phyloP scores from a whole-genome alignment of 2,329 filamentous ascomycete genomes.

The Pseudohalonectria lignicola region DNA sequence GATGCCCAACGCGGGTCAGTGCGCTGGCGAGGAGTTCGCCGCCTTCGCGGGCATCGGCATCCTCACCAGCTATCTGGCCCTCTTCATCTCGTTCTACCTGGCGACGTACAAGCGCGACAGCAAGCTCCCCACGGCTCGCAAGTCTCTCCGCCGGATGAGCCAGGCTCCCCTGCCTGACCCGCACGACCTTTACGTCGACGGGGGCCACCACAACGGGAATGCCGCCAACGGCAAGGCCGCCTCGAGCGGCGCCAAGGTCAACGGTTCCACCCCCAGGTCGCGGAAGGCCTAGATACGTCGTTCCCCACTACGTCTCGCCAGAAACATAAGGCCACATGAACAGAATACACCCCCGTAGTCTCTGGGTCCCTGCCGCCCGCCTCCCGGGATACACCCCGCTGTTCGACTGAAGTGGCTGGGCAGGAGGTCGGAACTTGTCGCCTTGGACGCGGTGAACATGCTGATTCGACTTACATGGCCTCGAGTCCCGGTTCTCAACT shows the following conservation, averaged over 20 bases:
- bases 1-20: slow-evolving; percentile 75
- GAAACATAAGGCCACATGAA: too few species aligned
- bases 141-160: slow-evolving; percentile 57
- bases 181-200: slow-evolving; percentile 57
- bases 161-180: slow-evolving; percentile 68
- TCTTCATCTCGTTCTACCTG: slow-evolving; percentile 99
- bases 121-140: slow-evolving; percentile 71
- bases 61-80: slow-evolving; percentile 86
- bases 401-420: too few species aligned
- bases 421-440: too few species aligned
- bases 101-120: slow-evolving; percentile 87
- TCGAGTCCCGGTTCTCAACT: too few species aligned
- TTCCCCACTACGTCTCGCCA: too few species aligned
- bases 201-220: slow-evolving; percentile 35
- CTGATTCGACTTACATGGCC: too few species aligned
- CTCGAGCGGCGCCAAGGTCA: slow-evolving; percentile 43
- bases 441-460: too few species aligned
- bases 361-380: too few species aligned
- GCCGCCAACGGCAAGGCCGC: slow-evolving; percentile 41
- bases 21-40: slow-evolving; percentile 93
- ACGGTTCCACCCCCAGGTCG: slow-evolving; percentile 50
- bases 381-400: too few species aligned
- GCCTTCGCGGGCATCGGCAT: slow-evolving; percentile 88
- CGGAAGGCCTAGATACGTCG: slow-evolving; percentile 49
- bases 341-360: too few species aligned